Percentiles rank a stretch among this genome's conserved stretches.
Conservation (phyloP, 371 early-diverging fungal species). For the Mortierella polycephala region DNA sequence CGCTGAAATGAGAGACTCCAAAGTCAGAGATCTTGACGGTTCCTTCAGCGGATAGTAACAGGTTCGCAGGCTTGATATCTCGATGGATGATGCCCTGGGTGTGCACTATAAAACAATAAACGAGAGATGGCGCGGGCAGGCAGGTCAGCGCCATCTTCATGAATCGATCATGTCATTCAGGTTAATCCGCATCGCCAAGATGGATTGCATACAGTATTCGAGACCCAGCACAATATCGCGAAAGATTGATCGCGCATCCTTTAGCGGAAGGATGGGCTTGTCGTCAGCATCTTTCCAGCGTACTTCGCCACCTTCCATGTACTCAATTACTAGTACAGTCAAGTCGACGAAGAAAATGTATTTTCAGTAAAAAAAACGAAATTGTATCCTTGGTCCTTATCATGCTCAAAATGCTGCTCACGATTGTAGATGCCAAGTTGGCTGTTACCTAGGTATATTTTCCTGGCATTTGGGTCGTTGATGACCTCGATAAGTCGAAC, state of each 20-base stretch:
- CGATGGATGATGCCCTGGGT: conserved; percentile 93
- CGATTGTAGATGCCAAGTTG: no score
- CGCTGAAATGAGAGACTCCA: conserved; percentile 84
- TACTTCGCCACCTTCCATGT: conserved; percentile 11
- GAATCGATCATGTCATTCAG: no score
- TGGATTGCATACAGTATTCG: conserved; percentile 53
- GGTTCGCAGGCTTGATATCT: conserved; percentile 95
- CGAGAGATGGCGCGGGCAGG: neutral
- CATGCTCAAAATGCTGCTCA: neutral
- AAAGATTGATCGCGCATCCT: conserved; percentile 79
- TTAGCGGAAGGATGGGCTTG: conserved; percentile 64
- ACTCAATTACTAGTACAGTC: neutral
- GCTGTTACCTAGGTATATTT: conserved; percentile 85
- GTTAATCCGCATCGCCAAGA: neutral
- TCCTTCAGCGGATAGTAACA: conserved; percentile 73
- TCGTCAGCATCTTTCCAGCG: conserved; percentile 19
- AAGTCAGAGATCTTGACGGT: conserved; percentile 92
- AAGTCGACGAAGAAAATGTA: neutral
- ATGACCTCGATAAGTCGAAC: conserved; percentile 92
- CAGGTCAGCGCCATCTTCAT: neutral
- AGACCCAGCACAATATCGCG: conserved; percentile 90
- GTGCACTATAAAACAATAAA: conserved; percentile 68
- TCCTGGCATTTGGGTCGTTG: conserved; percentile 89
- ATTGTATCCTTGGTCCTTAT: conserved; percentile 5
- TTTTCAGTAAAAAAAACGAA: conserved; percentile 6